Base-by-base conservation (phyloP, 768 basidiomycete species). In the Hypholoma fasciculare region DNA sequence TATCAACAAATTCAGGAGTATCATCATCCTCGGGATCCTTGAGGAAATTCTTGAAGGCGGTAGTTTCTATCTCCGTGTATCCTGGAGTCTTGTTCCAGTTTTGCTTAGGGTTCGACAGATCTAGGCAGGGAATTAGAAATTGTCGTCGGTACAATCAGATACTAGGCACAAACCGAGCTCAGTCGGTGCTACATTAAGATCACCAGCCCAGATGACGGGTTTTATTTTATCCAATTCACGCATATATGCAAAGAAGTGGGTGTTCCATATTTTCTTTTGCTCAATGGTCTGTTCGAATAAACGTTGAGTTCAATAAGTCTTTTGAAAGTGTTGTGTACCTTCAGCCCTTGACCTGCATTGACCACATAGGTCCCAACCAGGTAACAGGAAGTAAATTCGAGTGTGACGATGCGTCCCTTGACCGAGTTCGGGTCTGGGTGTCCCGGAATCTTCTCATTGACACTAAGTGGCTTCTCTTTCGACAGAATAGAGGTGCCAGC, bases 71-170 rank as follows among this genome's bases (percentile, higher is more conserved):
- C 65, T 90, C 84, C 0, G 93, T 95, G 68, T 92, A 92, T 0
- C 93, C 93, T 1, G 93, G 76, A 0, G 89, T 86, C 69, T 95
- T 95, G 71, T 95, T 94, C 91, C 91, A 94, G 66, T 94, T 93
- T 49, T 76, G 63, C 56, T 87, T 85, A 0, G 87, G 73, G 62
- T 92, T 88, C 11, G 84, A 63, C 16, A 93, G 79, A 68, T 93
- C 90, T 90, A 46, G 19, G 26, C 43, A 11, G 17, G 4, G 9
- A 43, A 49, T 14, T 48, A 49, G 34, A 47, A 23, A 37, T 47
- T 19, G 34, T 8, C 7, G 20, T 13, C 49, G 17, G 16, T 17
- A 20, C 16, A 12, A 36, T 34, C 37, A 47, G n/a, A 16, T 20
- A 47, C 54, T 11, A 37, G 30, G n/a, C 36, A 51, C 63, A 50